These are phyloP conservation scores for Mycena sp. DNA, from an alignment of 1,284 basidiomycete genomes.

Conservation along the genomic window DNA sequence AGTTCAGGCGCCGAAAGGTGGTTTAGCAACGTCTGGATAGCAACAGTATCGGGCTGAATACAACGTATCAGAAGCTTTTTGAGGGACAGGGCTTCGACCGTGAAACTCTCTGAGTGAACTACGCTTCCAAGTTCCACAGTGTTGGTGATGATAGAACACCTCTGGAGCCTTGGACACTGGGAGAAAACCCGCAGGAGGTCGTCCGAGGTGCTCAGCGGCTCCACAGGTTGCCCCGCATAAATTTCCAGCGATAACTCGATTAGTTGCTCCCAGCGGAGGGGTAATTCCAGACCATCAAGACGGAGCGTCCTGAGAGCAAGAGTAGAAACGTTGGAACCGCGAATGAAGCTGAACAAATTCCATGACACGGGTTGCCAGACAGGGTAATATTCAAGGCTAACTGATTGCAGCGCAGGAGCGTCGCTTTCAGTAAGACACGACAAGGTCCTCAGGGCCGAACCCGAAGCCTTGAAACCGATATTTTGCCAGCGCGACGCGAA, in stretches of 20 bases:
- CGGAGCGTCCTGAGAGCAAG: not conserved
- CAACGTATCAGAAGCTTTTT: no score
- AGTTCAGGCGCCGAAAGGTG: no score
- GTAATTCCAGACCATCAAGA: not conserved
- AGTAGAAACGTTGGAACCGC: not conserved
- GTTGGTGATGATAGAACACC: no score
- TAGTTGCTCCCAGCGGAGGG: constrained; percentile 17
- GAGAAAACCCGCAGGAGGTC: no score
- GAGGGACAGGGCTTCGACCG: no score
- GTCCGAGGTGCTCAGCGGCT: no score
- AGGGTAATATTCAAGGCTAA: not conserved
- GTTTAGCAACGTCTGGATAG: no score
- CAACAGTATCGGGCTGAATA: no score
- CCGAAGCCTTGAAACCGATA: not conserved
- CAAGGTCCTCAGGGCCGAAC: not conserved
- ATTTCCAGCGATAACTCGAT: not conserved
- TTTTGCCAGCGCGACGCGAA: constrained; percentile 12
- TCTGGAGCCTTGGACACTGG: no score
- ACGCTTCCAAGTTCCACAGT: no score
- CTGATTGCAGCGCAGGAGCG: not conserved
- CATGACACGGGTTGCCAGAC: not conserved
- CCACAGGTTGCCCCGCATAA: no score
- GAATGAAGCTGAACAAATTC: not conserved
- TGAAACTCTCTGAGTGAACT: no score
- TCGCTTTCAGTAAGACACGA: constrained; percentile 4